These are phyloP conservation scores for Irpex rosettiformis DNA, from an alignment of 1,284 basidiomycete genomes.

Conservation along the genomic window DNA sequence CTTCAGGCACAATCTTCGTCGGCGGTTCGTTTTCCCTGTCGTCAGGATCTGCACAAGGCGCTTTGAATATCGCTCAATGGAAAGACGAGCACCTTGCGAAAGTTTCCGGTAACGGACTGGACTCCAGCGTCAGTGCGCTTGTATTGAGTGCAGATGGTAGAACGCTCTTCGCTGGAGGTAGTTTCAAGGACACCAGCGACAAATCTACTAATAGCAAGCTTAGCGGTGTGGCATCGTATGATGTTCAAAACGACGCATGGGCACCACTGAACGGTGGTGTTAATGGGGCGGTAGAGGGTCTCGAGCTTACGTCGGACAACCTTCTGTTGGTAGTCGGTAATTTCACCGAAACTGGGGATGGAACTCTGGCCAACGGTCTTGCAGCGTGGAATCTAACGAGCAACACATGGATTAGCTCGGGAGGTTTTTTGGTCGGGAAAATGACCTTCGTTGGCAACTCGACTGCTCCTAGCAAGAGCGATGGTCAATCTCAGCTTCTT, in stretches of 20 bases:
- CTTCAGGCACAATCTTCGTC: conserved; percentile 66
- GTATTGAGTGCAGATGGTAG: conserved; percentile 45
- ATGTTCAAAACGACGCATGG: conserved; percentile 70
- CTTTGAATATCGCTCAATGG: conserved; percentile 74
- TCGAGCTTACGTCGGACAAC: conserved; percentile 48
- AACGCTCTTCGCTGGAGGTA: conserved; percentile 80
- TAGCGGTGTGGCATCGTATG: conserved; percentile 72
- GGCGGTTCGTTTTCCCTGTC: conserved; percentile 76
- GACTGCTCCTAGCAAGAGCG: conserved; percentile 38
- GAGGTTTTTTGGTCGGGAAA: conserved; percentile 72
- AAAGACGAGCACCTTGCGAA: conserved; percentile 54
- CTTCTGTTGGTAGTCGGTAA: conserved; percentile 71
- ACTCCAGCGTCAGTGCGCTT: conserved; percentile 73
- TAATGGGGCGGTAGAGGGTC: conserved; percentile 67
- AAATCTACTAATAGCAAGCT: conserved; percentile 52
- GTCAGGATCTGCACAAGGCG: conserved; percentile 50
- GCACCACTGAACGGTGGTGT: conserved; percentile 70
- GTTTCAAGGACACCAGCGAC: conserved; percentile 71
- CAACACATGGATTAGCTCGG: conserved; percentile 66
- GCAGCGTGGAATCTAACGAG: conserved; percentile 74
- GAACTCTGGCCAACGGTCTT: conserved; percentile 51
- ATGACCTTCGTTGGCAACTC: conserved; percentile 71
- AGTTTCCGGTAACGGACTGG: conserved; percentile 63
- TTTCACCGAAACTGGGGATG: conserved; percentile 55
- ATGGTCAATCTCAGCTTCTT: conserved; percentile 46